Evolutionary conservation across 2,329 filamentous ascomycete genomes (phyloP).

Genomic region (Claviceps fusiformis): DNA sequence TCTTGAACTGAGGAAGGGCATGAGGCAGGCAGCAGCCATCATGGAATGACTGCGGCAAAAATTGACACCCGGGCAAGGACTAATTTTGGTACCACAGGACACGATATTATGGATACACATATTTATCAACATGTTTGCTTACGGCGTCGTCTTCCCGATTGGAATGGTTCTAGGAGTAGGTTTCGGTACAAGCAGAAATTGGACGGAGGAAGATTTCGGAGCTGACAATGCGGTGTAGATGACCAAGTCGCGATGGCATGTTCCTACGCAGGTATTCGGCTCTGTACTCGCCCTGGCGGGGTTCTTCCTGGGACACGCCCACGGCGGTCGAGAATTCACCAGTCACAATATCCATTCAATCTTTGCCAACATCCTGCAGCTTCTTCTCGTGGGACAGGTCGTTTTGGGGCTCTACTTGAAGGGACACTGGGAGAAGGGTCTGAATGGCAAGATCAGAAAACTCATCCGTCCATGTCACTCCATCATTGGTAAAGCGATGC

Average conservation of each 20-base stretch:
- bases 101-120: constrained; percentile 89
- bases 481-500: constrained; percentile 75
- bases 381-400: constrained; percentile 65
- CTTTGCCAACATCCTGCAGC: constrained; percentile 70
- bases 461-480: constrained; percentile 62
- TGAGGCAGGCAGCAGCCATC: no score
- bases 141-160: constrained; percentile 82
- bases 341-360: constrained; percentile 61
- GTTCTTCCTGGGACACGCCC: constrained; percentile 83
- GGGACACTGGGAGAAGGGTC: constrained; percentile 73
- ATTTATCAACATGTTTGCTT: constrained; percentile 70
- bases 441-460: constrained; percentile 64
- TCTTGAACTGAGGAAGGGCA: constrained; percentile 4
- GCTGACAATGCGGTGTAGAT: constrained; percentile 40
- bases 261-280: constrained; percentile 68
- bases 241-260: constrained; percentile 83
- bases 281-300: constrained; percentile 65
- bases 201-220: no score
- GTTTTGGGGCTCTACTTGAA: constrained; percentile 75
- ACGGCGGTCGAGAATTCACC: constrained; percentile 77
- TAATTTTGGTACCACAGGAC: constrained; percentile 41
- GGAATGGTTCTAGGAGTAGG: constrained; percentile 91
- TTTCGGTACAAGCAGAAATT: constrained; percentile 7
- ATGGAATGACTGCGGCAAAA: background rate
- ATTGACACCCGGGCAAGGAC: constrained; percentile 5